Base-by-base conservation (phyloP, 768 basidiomycete species). In the Leccinum arenicola region DNA sequence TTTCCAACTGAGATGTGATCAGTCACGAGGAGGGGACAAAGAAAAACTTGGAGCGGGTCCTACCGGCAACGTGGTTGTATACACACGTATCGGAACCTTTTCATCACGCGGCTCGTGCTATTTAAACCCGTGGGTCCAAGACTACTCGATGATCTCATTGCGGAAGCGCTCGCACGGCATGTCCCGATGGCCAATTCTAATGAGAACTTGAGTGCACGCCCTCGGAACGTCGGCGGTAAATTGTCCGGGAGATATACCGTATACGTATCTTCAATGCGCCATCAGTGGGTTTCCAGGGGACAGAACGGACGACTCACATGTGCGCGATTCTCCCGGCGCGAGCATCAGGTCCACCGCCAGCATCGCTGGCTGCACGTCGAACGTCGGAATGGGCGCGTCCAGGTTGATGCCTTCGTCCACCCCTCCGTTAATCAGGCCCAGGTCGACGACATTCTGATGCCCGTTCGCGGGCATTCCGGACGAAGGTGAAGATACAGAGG, bases 161-260 rank as follows among this genome's bases (percentile, higher is more conserved):
- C 66, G 35, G 75, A 61, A 9, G 68, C 50, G 43, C 78, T 76
- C 12, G 88, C 84, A 12, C 91, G 82, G 72, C 89, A 95, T 0
- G 91, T 87, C 1, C 95, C 94, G 2, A 98, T 82, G n/a, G 90
- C 79, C 12, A 99, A 82, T 63, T 95, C 88, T 69, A 98, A 98
- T 3, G 89, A 88, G 69, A 99, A 95, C 66, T 80, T 82, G 59
- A 98, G 78, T 3, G 88, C 81, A 48, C 89, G 86, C 3, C 97
- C 97, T 52, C 84, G 82, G 75, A 91, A 97, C 0, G 95, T 93
- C 0, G 97, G 97, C 2, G 97, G 97, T 0, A 98, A 77, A 57
- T 84, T 84, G 11, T 84, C 78, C 0, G 97, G 96, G 1, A 99
- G 76, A 1, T 76, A 73, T 12, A 95, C 74, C 1, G 82, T 82